Conservation (phyloP, 2,329 filamentous ascomycete genomes). For the Elsinoe australis region DNA sequence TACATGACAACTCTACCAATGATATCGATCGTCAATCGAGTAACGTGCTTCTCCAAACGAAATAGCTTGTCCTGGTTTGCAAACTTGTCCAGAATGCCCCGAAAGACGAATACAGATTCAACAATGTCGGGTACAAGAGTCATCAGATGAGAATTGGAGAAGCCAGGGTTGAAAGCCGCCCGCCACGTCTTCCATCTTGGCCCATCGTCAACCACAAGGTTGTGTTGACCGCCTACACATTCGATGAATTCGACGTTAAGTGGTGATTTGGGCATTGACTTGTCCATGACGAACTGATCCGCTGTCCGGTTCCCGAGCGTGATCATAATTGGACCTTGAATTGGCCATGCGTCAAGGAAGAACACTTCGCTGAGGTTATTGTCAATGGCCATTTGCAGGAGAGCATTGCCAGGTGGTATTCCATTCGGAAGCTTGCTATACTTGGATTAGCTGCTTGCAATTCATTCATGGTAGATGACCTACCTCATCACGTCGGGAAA, state of each 20-base stretch:
- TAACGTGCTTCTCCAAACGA: conserved; percentile 34
- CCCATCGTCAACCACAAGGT: conserved; percentile 34
- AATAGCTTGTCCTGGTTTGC: conserved; percentile 34
- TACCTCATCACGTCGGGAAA: neutral
- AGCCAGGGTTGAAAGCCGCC: conserved; percentile 38
- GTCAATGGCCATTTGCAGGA: conserved; percentile 31
- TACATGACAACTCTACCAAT: conserved; percentile 35
- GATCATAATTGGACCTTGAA: conserved; percentile 30
- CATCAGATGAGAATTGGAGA: conserved; percentile 34
- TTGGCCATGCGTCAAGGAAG: conserved; percentile 42
- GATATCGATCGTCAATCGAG: conserved; percentile 36
- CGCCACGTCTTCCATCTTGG: conserved; percentile 39
- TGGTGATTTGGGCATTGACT: conserved; percentile 30
- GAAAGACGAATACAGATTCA: conserved; percentile 30
- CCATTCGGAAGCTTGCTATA: neutral
- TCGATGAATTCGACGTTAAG: conserved; percentile 27
- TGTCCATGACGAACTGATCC: conserved; percentile 32
- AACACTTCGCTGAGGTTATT: conserved; percentile 35
- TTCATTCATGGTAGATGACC: neutral
- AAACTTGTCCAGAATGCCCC: conserved; percentile 30
- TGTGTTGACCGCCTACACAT: conserved; percentile 32
- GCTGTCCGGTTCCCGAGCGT: conserved; percentile 35
- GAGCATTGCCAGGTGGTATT: conserved; percentile 18
- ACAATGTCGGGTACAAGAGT: conserved; percentile 34
- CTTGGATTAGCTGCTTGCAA: neutral